Conservation (phyloP, 1,284 basidiomycete genomes). For the Cutaneotrichosporon spelunceum region DNA sequence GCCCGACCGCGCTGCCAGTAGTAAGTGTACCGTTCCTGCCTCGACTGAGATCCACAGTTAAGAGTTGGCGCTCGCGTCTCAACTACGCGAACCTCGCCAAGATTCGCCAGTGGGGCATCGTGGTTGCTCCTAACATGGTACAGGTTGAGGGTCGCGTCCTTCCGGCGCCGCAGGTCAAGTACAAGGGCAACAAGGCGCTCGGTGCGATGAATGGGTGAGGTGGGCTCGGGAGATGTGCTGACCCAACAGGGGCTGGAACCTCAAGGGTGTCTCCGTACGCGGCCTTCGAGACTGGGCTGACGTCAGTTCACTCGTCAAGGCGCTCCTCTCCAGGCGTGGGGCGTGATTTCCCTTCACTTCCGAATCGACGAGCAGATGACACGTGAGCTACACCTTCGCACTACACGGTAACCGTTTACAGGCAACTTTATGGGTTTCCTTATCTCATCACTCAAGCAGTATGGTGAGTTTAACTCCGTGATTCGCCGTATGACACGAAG, state of each 20-base stretch:
- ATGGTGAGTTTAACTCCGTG: slow-evolving; percentile 17
- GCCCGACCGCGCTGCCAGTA: slow-evolving; percentile 37
- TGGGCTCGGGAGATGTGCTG: slow-evolving; percentile 7
- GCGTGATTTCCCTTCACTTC: slow-evolving; percentile 42
- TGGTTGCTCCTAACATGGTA: slow-evolving; percentile 44
- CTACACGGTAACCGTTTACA: slow-evolving; percentile 6
- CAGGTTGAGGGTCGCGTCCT: slow-evolving; percentile 48
- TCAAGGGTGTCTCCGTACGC: slow-evolving; percentile 14
- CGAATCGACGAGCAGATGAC: slow-evolving; percentile 22
- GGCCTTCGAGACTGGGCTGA: not conserved
- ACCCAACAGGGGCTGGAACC: slow-evolving; percentile 28
- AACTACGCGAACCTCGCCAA: slow-evolving; percentile 43
- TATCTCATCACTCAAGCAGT: slow-evolving; percentile 18
- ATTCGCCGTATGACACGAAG: slow-evolving; percentile 1
- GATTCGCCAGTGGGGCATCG: slow-evolving; percentile 50
- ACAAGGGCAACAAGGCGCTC: slow-evolving; percentile 36
- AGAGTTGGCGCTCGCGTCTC: slow-evolving; percentile 43
- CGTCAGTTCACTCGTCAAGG: slow-evolving; percentile 43
- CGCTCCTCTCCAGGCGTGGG: slow-evolving; percentile 48
- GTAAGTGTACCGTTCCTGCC: slow-evolving; percentile 23
- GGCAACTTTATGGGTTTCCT: slow-evolving; percentile 31
- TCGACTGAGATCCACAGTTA: slow-evolving; percentile 29
- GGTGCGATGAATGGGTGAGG: slow-evolving; percentile 33
- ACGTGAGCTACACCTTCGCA: slow-evolving; percentile 20
- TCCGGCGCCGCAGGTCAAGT: slow-evolving; percentile 39